Evolutionary conservation across 1,139 yeast species (phyloP).

Genomic region (Entelexis sorbosivorans): DNA sequence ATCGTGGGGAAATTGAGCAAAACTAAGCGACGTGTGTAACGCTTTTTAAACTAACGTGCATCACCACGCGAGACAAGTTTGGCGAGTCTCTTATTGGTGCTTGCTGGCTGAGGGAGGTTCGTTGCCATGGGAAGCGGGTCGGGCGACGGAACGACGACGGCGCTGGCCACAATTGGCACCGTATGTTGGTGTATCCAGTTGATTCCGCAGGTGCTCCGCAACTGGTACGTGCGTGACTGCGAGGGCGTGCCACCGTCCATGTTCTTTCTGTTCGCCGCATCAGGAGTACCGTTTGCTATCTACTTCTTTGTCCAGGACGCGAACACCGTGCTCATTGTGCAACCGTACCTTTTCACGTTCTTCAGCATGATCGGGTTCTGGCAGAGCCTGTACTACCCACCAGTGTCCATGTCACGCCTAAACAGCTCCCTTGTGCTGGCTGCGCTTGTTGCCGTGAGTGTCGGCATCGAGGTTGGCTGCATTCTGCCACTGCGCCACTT

Average conservation of each 20-base stretch:
- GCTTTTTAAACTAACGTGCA: too few relatives aligned
- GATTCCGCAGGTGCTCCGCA: slow-evolving; percentile 69
- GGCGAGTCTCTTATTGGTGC: too few relatives aligned
- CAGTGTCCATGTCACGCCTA: slow-evolving; percentile 34
- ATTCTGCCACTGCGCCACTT: slow-evolving; percentile 60
- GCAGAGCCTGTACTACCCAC: slow-evolving; percentile 76
- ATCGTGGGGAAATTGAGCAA: not conserved
- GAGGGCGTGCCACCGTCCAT: slow-evolving; percentile 75
- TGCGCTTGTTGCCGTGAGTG: slow-evolving; percentile 37
- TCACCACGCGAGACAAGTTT: too few relatives aligned
- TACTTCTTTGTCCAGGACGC: slow-evolving; percentile 66
- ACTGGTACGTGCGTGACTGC: slow-evolving; percentile 64
- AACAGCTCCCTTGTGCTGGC: slow-evolving; percentile 36
- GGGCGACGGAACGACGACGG: slow-evolving; percentile 40
- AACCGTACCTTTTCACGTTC: slow-evolving; percentile 72
- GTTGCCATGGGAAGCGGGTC: not conserved
- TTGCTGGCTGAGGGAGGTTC: too few relatives aligned
- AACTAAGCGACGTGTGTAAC: too few relatives aligned
- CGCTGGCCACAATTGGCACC: slow-evolving; percentile 81
- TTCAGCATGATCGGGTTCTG: slow-evolving; percentile 60
- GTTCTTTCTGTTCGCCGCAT: slow-evolving; percentile 75
- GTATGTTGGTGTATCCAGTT: slow-evolving; percentile 85
- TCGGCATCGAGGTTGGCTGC: slow-evolving; percentile 59
- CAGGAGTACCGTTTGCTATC: slow-evolving; percentile 74
- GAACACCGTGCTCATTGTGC: slow-evolving; percentile 66